Evolutionary conservation across 2,329 filamentous ascomycete genomes (phyloP), one percentile per base, ranked within the genome.

Genomic region (Claviceps sp.): DNA sequence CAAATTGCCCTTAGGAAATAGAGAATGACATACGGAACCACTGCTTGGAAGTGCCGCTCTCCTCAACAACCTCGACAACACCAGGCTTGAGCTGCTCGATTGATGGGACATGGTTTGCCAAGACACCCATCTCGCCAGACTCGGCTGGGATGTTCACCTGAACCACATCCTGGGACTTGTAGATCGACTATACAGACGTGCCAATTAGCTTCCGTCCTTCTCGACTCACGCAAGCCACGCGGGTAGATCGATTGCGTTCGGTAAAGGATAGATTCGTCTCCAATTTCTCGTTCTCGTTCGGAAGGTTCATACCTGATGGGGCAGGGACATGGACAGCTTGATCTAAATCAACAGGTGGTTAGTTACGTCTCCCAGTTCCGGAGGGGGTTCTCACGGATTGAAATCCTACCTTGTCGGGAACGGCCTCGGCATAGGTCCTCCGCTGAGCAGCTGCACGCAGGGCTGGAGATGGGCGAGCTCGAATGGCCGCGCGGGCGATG

Each of bases 51-150:
- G 77, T 78, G 67, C 89, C 87, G 67, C 75, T 81, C 81, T 98
- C 93, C 79, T 97, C 91, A 61, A 97, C 82, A 67, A 98, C 80
- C 79, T 97, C 91, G 62, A 98, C 80, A 62, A 97, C 75, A 66
- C 93, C 93, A 56, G 93, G 90, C 82, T 94, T 95, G 73, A 98
- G 80, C 80, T 98, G 93, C 80, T 98, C 93, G 68, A 98, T 97
- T 57, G 90, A 89, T 59, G 93, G 90, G 65, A 98, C 93, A 82
- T 98, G 93, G 80, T 93, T 94, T 70, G 93, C 93, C 68, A 98
- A 86, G 65, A 98, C 85, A 86, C 93, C 93, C 93, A 98, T 98
- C 65, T 97, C 93, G 70, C 93, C 93, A 57, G 90, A 94, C 73
- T 95, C 93, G 67, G 93, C 93, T 70, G 93, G 86, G 67, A 98